phyloP scores from a whole-genome alignment of 2,329 filamentous ascomycete genomes.

The Ceratocystiopsis minuta region DNA sequence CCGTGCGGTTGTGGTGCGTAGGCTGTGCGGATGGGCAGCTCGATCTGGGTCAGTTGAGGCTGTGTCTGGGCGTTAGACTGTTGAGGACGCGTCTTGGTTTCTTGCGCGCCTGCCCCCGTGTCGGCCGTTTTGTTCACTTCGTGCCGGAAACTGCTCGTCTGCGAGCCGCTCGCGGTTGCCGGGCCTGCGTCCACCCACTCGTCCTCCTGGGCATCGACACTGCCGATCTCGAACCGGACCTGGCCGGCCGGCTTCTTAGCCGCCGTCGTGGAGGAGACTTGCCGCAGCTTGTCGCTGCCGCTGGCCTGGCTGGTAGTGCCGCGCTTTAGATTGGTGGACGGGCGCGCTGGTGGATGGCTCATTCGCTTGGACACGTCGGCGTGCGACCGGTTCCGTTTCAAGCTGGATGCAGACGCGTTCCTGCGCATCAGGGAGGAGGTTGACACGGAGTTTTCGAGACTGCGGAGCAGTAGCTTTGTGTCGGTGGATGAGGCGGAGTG shows the following conservation, averaged over 20 bases:
- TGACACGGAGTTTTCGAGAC: slow-evolving; percentile 24
- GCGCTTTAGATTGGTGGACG: slow-evolving; percentile 28
- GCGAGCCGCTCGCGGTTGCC: slow-evolving; percentile 26
- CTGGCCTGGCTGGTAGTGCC: slow-evolving; percentile 29
- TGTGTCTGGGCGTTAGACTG: too few relatives aligned
- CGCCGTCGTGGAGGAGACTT: slow-evolving; percentile 9
- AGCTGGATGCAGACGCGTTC: slow-evolving; percentile 33
- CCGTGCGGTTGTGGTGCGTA: too few relatives aligned
- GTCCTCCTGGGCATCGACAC: slow-evolving; percentile 28
- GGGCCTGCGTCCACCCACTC: slow-evolving; percentile 51
- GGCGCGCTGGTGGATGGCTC: slow-evolving; percentile 22
- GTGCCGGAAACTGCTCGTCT: slow-evolving; percentile 7
- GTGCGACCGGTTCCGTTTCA: slow-evolving; percentile 44
- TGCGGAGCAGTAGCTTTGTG: slow-evolving; percentile 23
- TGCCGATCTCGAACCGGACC: slow-evolving; percentile 47
- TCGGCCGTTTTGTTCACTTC: slow-evolving; percentile 1
- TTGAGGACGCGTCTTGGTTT: too few relatives aligned
- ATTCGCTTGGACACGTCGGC: slow-evolving; percentile 32
- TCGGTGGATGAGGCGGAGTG: slow-evolving; percentile 32
- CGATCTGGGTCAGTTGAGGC: not conserved
- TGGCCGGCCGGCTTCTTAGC: slow-evolving; percentile 15
- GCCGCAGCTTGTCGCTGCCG: slow-evolving; percentile 13
- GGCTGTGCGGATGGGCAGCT: slow-evolving; percentile 1
- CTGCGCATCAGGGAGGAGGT: slow-evolving; percentile 30
- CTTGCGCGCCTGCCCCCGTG: too few relatives aligned